These are phyloP conservation scores for Pachysolen tannophilus DNA, from an alignment of 805 yeast genomes.

Conservation along the genomic window DNA sequence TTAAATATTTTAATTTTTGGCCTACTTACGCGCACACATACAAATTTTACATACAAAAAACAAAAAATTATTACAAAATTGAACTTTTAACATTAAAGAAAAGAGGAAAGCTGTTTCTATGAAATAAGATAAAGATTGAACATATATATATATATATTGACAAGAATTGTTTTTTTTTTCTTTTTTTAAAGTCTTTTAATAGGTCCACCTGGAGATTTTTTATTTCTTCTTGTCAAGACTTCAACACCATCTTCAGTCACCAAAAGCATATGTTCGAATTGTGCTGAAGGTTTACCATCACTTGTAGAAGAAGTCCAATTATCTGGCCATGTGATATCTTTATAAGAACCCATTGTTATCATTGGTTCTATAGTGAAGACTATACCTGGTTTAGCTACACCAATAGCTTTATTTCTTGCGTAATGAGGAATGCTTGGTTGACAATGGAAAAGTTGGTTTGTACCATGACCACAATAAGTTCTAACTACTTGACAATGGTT, in stretches of 20 bases:
- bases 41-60: no score
- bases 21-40: no score
- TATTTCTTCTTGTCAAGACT: conserved; percentile 74
- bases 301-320: conserved; percentile 92
- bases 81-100: no score
- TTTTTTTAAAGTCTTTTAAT: conserved; percentile 39
- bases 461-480: conserved; percentile 92
- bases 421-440: conserved; percentile 93
- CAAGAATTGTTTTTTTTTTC: neutral
- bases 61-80: no score
- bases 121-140: neutral
- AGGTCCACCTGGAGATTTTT: conserved; percentile 86
- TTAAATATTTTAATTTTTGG: no score
- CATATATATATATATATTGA: no score
- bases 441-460: conserved; percentile 78
- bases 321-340: conserved; percentile 91
- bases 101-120: neutral
- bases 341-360: conserved; percentile 79
- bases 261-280: conserved; percentile 87
- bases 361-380: conserved; percentile 97
- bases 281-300: conserved; percentile 88
- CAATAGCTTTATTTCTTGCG: conserved; percentile 86
- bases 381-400: conserved; percentile 93
- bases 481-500: conserved; percentile 82
- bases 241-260: conserved; percentile 94